Conservation (phyloP, 805 yeast genomes). For the Priceomyces haplophilus region DNA sequence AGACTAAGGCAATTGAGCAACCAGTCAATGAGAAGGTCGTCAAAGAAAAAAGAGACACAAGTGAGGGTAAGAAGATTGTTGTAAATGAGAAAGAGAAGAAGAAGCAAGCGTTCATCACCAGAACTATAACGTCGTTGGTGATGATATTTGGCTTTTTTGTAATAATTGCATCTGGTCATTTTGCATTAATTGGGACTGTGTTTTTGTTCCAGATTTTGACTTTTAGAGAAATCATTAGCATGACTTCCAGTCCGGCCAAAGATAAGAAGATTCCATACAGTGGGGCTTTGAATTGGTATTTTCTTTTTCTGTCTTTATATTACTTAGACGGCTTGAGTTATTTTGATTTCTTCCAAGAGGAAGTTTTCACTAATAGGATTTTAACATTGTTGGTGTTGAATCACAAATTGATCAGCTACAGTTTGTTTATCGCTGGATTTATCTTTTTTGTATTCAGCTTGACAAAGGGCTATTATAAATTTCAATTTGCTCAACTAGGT, state of each 20-base stretch:
- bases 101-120: conserved; percentile 77
- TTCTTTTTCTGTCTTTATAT: conserved; percentile 80
- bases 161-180: conserved; percentile 78
- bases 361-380: conserved; percentile 49
- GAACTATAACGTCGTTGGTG: conserved; percentile 91
- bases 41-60: background rate
- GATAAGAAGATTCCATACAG: conserved; percentile 82
- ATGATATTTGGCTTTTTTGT: conserved; percentile 77
- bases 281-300: conserved; percentile 87
- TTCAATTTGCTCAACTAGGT: conserved; percentile 92
- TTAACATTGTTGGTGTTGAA: conserved; percentile 64
- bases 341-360: conserved; percentile 59
- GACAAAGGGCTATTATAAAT: conserved; percentile 82
- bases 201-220: conserved; percentile 74
- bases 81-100: conserved; percentile 56
- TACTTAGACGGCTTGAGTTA: conserved; percentile 85
- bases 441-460: conserved; percentile 86
- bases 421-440: conserved; percentile 81
- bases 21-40: background rate
- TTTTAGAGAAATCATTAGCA: conserved; percentile 84
- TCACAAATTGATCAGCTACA: conserved; percentile 81
- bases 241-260: conserved; percentile 80
- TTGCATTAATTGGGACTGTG: conserved; percentile 72
- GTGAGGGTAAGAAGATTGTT: conserved; percentile 7
- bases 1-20: background rate